These are phyloP conservation scores for Cladorrhinum sp. DNA, from an alignment of 2,329 filamentous ascomycete species.

Conservation along the genomic window DNA sequence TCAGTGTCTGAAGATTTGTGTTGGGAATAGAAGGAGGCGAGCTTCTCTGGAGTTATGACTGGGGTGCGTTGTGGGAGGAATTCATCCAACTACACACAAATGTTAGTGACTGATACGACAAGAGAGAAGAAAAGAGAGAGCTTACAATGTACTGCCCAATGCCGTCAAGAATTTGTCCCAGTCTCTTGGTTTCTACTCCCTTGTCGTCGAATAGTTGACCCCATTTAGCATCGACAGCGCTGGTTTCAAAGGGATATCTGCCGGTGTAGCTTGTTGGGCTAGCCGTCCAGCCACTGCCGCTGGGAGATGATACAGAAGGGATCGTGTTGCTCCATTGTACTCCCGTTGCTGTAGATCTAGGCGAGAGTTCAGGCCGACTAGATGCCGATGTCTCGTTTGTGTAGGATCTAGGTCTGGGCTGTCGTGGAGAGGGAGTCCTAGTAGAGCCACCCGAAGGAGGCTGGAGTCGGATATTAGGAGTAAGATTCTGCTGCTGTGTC, in stretches of 20 bases:
- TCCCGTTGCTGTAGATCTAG: not conserved
- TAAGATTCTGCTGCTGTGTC: not conserved
- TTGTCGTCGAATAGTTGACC: constrained; percentile 68
- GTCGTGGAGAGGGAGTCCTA: constrained; percentile 1
- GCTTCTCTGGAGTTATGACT: constrained; percentile 72
- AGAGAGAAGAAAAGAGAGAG: not conserved
- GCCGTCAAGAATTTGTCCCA: constrained; percentile 69
- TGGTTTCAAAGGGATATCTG: constrained; percentile 41
- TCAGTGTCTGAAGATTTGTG: constrained; percentile 64
- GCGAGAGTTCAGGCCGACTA: not conserved
- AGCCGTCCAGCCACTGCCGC: not conserved
- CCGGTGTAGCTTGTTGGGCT: not conserved
- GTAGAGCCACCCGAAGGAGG: not conserved
- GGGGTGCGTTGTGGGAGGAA: constrained; percentile 65
- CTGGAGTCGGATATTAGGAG: constrained; percentile 3
- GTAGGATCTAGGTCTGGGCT: not conserved
- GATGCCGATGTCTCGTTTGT: not conserved
- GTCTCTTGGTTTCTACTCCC: constrained; percentile 63
- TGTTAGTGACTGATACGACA: not conserved
- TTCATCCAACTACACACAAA: constrained; percentile 57
- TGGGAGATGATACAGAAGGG: not conserved
- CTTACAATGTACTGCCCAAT: constrained; percentile 71
- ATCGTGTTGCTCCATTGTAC: constrained; percentile 8
- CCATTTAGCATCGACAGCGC: constrained; percentile 70
- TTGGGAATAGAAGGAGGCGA: constrained; percentile 69